Evolutionary conservation across 768 basidiomycete species (phyloP), one percentile per base, ranked within the genome.

Genomic region (Leccinum imitatum): DNA sequence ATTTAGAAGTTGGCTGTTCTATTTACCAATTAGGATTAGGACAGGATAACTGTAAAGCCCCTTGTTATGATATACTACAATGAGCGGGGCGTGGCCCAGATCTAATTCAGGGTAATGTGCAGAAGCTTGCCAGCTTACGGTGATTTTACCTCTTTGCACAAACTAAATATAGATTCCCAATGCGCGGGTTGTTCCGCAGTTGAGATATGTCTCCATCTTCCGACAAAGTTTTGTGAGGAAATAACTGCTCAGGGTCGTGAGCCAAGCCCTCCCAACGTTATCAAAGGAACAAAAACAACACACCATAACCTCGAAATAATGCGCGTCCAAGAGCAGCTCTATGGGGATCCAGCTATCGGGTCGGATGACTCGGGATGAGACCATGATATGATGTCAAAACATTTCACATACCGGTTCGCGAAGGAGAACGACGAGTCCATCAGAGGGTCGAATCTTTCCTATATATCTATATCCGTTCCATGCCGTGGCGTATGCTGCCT

Each of bases 381-480:
- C 27, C 58, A 27, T 14, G 59, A 1, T 19, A 60, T 15, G 56
- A 21, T 6, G 25, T 30, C 31, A 11, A 44, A 53, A 39, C 13
- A 54, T 31, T 17, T 46, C 30, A 73, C 81, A 59, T 57, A 84
- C 84, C 56, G 85, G 80, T 73, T 82, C 78, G 56, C 82, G 79
- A 27, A 78, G 63, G 35, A 89, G 70, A 4, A 82, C 78, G 30
- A 87, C 73, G 41, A 87, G 73, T 14, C 87, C 87, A 70, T 89
- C 87, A 41, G 76, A 75, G 8, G 82, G 71, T 31, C 87, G 76
- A 14, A 89, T 74, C 31, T 86, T 81, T 39, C 87, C 87, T 46
- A 82, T 69, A 53, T 87, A 75, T 52, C 72, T 78, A 58, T 80
- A 83, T 4, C 75, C 78, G 2, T 84, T 85, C 87, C 87, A 89